phyloP scores from a whole-genome alignment of 2,329 filamentous ascomycete species.

The Cordyceps militaris region DNA sequence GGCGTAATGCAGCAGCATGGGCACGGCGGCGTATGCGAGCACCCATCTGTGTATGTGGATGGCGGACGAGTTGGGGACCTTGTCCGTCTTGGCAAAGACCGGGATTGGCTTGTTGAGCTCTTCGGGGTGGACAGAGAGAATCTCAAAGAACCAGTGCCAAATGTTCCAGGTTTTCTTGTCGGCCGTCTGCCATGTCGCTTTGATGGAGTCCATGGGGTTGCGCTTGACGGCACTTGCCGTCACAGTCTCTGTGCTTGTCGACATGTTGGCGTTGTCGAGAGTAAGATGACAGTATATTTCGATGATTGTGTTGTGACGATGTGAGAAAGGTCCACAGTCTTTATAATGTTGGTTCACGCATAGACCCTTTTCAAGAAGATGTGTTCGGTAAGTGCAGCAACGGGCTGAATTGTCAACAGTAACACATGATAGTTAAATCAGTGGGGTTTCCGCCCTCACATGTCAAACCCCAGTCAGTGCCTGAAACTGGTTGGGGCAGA shows the following conservation, averaged over 20 bases:
- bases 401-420: background rate
- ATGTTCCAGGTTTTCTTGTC: slow-evolving; percentile 25
- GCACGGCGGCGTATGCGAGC: slow-evolving; percentile 29
- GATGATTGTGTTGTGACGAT: background rate
- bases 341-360: background rate
- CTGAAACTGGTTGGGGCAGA: slow-evolving; percentile 5
- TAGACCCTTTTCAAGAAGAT: no score
- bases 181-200: slow-evolving; percentile 30
- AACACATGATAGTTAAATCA: background rate
- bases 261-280: background rate
- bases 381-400: background rate
- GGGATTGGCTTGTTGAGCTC: slow-evolving; percentile 27
- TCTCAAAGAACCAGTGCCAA: slow-evolving; percentile 27
- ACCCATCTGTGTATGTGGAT: slow-evolving; percentile 33
- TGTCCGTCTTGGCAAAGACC: slow-evolving; percentile 33
- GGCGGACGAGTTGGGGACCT: slow-evolving; percentile 32
- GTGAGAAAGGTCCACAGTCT: background rate
- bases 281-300: background rate
- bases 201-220: slow-evolving; percentile 30
- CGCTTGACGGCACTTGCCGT: slow-evolving; percentile 7
- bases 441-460: background rate
- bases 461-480: background rate
- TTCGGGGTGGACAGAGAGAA: slow-evolving; percentile 23
- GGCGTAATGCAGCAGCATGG: slow-evolving; percentile 31
- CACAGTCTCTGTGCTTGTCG: slow-evolving; percentile 3